These are phyloP conservation scores for Neolecta irregularis DNA, from an alignment of 1,139 yeast genomes.

Conservation along the genomic window DNA sequence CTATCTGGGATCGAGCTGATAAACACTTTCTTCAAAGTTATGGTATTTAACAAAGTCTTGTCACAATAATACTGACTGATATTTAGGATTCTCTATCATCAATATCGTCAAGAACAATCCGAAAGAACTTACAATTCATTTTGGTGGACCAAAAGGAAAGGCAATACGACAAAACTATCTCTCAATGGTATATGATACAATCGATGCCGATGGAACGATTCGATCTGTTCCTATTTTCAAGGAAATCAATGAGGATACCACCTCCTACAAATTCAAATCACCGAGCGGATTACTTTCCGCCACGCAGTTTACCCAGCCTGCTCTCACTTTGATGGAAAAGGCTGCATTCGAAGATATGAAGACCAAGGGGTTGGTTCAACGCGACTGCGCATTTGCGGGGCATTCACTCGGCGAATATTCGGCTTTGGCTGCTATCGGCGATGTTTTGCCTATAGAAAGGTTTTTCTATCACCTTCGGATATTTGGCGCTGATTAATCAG, in stretches of 20 bases:
- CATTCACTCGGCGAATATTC: constrained; percentile 98
- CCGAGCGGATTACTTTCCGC: constrained; percentile 94
- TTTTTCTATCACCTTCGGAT: not conserved
- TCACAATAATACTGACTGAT: not conserved
- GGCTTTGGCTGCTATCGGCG: constrained; percentile 90
- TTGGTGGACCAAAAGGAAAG: constrained; percentile 97
- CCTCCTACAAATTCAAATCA: constrained; percentile 75
- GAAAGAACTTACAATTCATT: constrained; percentile 83
- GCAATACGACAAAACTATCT: constrained; percentile 85
- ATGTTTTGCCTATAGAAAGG: constrained; percentile 97
- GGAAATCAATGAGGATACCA: constrained; percentile 66
- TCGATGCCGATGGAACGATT: constrained; percentile 68
- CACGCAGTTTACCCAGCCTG: constrained; percentile 98
- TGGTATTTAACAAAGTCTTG: constrained; percentile 35
- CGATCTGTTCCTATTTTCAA: constrained; percentile 91
- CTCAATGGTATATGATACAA: constrained; percentile 94
- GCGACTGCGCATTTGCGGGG: constrained; percentile 92
- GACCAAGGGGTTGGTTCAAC: constrained; percentile 87
- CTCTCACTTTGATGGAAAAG: constrained; percentile 96
- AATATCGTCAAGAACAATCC: constrained; percentile 95
- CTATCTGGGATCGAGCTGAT: constrained; percentile 98
- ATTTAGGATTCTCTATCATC: constrained; percentile 89
- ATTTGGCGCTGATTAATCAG: not conserved
- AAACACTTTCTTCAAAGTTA: constrained; percentile 79
- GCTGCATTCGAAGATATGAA: constrained; percentile 97